Percentiles rank a stretch among this genome's conserved stretches.
Evolutionary conservation across 2,329 filamentous ascomycete genomes (phyloP).

Genomic region (Cladophialophora carrionii): DNA sequence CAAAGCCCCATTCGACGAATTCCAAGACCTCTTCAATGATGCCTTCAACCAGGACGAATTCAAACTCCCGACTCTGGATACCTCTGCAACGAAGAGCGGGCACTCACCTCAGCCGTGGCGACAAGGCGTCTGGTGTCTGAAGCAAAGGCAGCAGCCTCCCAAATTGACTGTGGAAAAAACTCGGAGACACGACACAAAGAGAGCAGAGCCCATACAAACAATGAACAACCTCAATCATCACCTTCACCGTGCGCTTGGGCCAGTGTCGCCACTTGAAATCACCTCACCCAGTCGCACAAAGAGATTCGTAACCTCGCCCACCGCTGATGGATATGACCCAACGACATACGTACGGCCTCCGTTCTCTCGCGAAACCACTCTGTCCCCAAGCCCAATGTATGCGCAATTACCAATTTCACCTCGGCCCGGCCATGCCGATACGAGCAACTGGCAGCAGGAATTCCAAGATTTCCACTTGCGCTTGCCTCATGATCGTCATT

Average conservation of each 20-base stretch:
- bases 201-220: conserved; percentile 42
- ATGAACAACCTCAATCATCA: conserved; percentile 39
- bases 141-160: conserved; percentile 53
- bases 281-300: conserved; percentile 33
- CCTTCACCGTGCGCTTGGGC: conserved; percentile 36
- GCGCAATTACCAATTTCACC: conserved; percentile 51
- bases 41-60: conserved; percentile 58
- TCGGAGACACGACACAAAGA: conserved; percentile 32
- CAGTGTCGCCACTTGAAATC: conserved; percentile 23
- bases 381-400: conserved; percentile 59
- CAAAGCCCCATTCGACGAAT: conserved; percentile 51
- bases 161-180: conserved; percentile 43
- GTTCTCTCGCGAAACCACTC: conserved; percentile 43
- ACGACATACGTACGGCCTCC: conserved; percentile 15
- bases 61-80: conserved; percentile 54
- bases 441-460: conserved; percentile 55
- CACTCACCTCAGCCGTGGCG: conserved; percentile 57
- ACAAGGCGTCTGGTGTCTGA: conserved; percentile 56
- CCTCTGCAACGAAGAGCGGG: conserved; percentile 48
- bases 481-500: conserved; percentile 48
- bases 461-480: conserved; percentile 58
- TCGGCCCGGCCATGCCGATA: conserved; percentile 49
- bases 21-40: conserved; percentile 57
- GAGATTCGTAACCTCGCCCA: conserved; percentile 37
- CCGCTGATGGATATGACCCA: conserved; percentile 41